Percentiles rank a stretch among this genome's conserved stretches.
These are phyloP conservation scores for Colletotrichum sidae DNA, from an alignment of 2,329 filamentous ascomycete genomes.

Conservation along the genomic window DNA sequence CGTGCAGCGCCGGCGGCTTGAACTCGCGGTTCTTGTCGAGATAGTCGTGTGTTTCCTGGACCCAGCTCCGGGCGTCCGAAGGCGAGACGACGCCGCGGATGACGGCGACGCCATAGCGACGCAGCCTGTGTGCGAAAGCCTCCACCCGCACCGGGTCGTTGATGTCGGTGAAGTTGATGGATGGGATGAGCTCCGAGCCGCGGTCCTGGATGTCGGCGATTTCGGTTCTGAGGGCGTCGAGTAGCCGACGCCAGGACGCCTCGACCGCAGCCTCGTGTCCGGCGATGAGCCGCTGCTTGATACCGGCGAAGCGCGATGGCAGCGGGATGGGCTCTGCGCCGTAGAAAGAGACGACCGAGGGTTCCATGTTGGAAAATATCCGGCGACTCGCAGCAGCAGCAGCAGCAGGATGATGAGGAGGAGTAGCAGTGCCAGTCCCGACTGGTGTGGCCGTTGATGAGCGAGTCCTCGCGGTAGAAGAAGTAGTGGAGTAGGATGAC, in stretches of 20 bases:
- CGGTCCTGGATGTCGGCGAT: constrained; percentile 49
- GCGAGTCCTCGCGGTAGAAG: constrained; percentile 24
- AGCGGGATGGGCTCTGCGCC: constrained; percentile 59
- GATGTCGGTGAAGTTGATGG: constrained; percentile 54
- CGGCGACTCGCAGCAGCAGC: constrained; percentile 34
- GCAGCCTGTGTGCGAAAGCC: constrained; percentile 44
- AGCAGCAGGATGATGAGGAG: constrained; percentile 6
- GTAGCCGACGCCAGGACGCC: constrained; percentile 54
- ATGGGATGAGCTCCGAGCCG: constrained; percentile 53
- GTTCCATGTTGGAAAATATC: constrained; percentile 38
- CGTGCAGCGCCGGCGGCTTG: constrained; percentile 66
- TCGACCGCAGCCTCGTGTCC: constrained; percentile 52
- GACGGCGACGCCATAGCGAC: constrained; percentile 46
- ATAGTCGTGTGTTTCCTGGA: constrained; percentile 64
- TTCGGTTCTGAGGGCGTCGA: constrained; percentile 50
- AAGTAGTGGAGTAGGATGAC: constrained; percentile 15
- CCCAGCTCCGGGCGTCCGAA: constrained; percentile 54
- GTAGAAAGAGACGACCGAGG: constrained; percentile 66
- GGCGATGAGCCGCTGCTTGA: constrained; percentile 53
- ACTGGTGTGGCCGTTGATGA: constrained; percentile 10
- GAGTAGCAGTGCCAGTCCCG: neutral
- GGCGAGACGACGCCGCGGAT: constrained; percentile 47
- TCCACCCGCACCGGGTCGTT: constrained; percentile 41
- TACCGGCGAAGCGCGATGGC: constrained; percentile 52
- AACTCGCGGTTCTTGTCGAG: constrained; percentile 58